These are phyloP conservation scores for Leucogyrophana mollusca DNA, from an alignment of 768 basidiomycete genomes.

Conservation along the genomic window DNA sequence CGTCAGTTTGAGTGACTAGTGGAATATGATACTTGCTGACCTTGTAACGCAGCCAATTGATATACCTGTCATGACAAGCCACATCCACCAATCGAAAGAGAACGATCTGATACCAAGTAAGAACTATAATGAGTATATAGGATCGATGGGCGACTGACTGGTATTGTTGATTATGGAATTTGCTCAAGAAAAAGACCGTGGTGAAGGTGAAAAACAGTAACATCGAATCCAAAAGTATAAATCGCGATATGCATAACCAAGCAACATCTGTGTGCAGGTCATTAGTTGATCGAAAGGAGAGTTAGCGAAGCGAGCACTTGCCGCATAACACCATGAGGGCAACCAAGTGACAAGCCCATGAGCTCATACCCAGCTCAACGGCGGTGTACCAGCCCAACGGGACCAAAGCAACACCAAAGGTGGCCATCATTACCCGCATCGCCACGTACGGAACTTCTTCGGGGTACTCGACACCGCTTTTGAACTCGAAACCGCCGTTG, in stretches of 20 bases:
- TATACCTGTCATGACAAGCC: slow-evolving; percentile 89
- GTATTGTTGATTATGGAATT: slow-evolving; percentile 97
- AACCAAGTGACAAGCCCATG: slow-evolving; percentile 86
- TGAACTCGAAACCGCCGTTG: slow-evolving; percentile 90
- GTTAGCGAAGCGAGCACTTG: slow-evolving; percentile 34
- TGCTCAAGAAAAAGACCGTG: slow-evolving; percentile 90
- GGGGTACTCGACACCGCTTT: slow-evolving; percentile 86
- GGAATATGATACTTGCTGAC: slow-evolving; percentile 34
- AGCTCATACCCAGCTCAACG: slow-evolving; percentile 89
- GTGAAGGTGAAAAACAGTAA: slow-evolving; percentile 98
- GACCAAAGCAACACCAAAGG: slow-evolving; percentile 93
- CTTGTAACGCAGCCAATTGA: slow-evolving; percentile 96
- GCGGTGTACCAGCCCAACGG: slow-evolving; percentile 97
- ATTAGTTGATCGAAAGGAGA: not conserved
- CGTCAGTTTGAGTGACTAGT: not conserved
- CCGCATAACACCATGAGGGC: slow-evolving; percentile 93
- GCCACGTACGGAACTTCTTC: slow-evolving; percentile 85
- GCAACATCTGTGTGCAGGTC: slow-evolving; percentile 70
- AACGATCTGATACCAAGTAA: slow-evolving; percentile 62
- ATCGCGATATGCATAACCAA: slow-evolving; percentile 95
- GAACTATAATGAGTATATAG: not conserved
- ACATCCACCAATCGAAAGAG: slow-evolving; percentile 96
- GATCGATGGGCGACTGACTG: slow-evolving; percentile 54
- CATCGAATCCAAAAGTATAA: slow-evolving; percentile 98
- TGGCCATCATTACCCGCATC: slow-evolving; percentile 94